Percentiles rank a stretch among this genome's conserved stretches.
These are phyloP conservation scores for Aspergillus panamensis DNA, from an alignment of 495 filamentous ascomycete genomes.

Conservation along the genomic window DNA sequence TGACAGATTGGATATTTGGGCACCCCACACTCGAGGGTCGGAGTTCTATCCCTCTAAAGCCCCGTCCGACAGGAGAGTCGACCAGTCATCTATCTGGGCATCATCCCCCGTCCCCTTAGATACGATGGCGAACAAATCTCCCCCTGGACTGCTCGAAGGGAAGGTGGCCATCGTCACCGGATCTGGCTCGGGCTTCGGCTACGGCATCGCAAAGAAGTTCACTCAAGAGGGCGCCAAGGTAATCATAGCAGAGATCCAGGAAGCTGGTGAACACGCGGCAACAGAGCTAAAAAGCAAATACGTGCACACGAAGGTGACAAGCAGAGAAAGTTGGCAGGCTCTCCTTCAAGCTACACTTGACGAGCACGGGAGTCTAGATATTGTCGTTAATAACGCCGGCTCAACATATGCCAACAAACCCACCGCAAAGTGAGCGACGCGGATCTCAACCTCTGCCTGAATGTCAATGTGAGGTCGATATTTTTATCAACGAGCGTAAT, in stretches of 20 bases:
- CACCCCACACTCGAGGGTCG: not conserved
- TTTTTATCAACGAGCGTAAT: constrained; percentile 51
- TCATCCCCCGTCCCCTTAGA: not conserved
- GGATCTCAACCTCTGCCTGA: constrained; percentile 58
- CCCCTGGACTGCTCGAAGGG: constrained; percentile 34
- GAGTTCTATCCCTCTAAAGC: no score
- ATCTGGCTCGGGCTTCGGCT: constrained; percentile 49
- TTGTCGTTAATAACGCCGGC: constrained; percentile 41
- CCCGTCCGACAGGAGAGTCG: no score
- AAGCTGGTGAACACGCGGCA: constrained; percentile 22
- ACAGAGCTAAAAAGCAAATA: constrained; percentile 22
- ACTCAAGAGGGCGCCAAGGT: constrained; percentile 51
- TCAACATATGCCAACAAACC: constrained; percentile 36
- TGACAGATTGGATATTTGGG: not conserved
- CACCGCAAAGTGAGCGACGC: constrained; percentile 56
- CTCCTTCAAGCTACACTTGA: constrained; percentile 26
- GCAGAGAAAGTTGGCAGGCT: constrained; percentile 21
- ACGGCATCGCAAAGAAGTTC: constrained; percentile 50
- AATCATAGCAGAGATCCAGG: constrained; percentile 48
- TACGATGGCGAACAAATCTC: not conserved
- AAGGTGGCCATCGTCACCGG: constrained; percentile 53
- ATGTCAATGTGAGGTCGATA: constrained; percentile 56
- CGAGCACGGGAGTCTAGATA: constrained; percentile 32
- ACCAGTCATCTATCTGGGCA: not conserved
- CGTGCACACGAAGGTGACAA: constrained; percentile 29